A percentile compares a stretch with the other conserved stretches of the same genome.
Evolutionary conservation across 768 basidiomycete species (phyloP).

Genomic region (Mycena belliarum): DNA sequence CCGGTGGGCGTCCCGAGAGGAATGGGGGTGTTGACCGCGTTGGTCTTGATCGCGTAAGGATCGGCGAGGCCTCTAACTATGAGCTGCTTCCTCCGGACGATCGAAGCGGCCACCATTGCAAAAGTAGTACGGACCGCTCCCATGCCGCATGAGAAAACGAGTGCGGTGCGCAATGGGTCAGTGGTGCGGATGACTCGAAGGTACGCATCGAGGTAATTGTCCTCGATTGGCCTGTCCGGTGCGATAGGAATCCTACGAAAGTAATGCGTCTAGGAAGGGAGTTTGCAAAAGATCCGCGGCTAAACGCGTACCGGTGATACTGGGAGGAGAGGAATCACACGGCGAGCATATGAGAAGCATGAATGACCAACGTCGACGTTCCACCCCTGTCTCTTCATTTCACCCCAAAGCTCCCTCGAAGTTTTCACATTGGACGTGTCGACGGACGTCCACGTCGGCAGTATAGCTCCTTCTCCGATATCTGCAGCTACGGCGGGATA

Average conservation of each 20-base stretch:
- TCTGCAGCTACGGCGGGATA: slow-evolving; percentile 44
- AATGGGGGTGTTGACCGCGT: slow-evolving; percentile 1
- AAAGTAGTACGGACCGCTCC: slow-evolving; percentile 96
- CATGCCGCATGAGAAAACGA: slow-evolving; percentile 97
- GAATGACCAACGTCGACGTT: slow-evolving; percentile 71
- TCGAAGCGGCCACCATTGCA: slow-evolving; percentile 92
- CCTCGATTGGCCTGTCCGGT: slow-evolving; percentile 90
- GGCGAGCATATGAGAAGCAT: not conserved
- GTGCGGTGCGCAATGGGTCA: slow-evolving; percentile 76
- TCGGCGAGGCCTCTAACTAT: slow-evolving; percentile 68
- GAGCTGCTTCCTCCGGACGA: slow-evolving; percentile 80
- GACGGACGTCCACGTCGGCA: slow-evolving; percentile 93
- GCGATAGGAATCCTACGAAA: slow-evolving; percentile 85
- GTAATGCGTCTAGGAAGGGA: not conserved
- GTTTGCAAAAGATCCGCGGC: not conserved
- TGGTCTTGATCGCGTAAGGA: slow-evolving; percentile 60
- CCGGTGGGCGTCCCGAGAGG: slow-evolving; percentile 14
- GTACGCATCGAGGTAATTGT: slow-evolving; percentile 96
- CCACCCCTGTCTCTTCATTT: slow-evolving; percentile 82
- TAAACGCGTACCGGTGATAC: slow-evolving; percentile 66
- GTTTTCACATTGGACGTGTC: slow-evolving; percentile 85
- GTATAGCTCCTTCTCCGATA: slow-evolving; percentile 74
- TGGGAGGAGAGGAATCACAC: slow-evolving; percentile 29
- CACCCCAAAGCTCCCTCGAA: slow-evolving; percentile 81
- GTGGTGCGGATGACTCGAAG: slow-evolving; percentile 75